A percentile compares a stretch with the other conserved stretches of the same genome.
These are phyloP conservation scores for Ogataea ramenticola DNA, from an alignment of 805 yeast species.

Conservation along the genomic window DNA sequence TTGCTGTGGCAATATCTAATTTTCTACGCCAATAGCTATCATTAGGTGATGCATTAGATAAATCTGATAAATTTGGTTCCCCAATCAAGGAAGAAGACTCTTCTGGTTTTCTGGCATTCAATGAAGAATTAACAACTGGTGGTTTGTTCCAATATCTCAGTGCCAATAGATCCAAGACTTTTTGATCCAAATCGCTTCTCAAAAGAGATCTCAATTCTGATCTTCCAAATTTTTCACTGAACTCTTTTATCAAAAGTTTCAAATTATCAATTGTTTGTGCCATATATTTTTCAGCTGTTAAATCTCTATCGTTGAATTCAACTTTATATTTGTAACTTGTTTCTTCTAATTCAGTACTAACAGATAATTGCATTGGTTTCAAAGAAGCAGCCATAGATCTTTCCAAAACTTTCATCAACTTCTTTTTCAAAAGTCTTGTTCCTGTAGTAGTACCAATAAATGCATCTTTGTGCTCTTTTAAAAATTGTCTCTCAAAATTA, in stretches of 20 bases:
- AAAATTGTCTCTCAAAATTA: constrained; percentile 55
- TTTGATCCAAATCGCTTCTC: constrained; percentile 82
- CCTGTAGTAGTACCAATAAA: constrained; percentile 66
- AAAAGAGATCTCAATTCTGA: constrained; percentile 72
- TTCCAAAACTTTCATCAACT: constrained; percentile 81
- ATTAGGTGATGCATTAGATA: constrained; percentile 51
- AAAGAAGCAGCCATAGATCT: constrained; percentile 84
- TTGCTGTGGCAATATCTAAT: constrained; percentile 75
- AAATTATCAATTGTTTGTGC: constrained; percentile 87
- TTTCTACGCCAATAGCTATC: constrained; percentile 85
- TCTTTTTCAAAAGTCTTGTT: constrained; percentile 65
- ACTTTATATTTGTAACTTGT: constrained; percentile 89
- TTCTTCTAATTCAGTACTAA: constrained; percentile 89
- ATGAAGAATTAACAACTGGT: constrained; percentile 12
- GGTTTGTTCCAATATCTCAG: constrained; percentile 88
- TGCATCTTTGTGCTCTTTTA: constrained; percentile 53
- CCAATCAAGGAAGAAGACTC: constrained; percentile 6
- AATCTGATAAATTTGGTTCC: constrained; percentile 47
- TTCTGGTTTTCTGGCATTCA: constrained; percentile 2
- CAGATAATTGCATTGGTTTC: constrained; percentile 78
- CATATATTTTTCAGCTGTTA: constrained; percentile 90
- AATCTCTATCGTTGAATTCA: constrained; percentile 88
- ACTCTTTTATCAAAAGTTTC: constrained; percentile 80
- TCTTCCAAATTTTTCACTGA: constrained; percentile 76
- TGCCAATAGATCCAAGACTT: constrained; percentile 79